Evolutionary conservation across 345 rosid species (phyloP), one percentile per base, ranked within the genome.

Genomic region (Gossypium herbaceum): DNA sequence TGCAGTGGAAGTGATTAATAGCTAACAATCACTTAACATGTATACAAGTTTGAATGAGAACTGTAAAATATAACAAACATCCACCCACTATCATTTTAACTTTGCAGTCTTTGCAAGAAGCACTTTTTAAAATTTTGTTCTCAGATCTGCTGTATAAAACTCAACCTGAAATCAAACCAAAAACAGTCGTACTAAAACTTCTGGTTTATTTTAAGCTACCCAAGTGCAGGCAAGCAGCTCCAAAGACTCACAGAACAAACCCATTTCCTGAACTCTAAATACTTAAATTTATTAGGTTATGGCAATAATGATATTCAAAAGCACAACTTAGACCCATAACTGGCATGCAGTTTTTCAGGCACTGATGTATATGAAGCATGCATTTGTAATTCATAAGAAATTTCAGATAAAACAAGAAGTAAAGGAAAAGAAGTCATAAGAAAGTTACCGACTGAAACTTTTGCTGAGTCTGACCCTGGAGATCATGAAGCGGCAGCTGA

Each of bases 401-500:
- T 17, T 66, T 60, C n/a, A 29, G 10, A 39, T 19, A 55, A 63
- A 47, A 51, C n/a, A 50, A 19, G 54, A 29, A 19, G 68, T 20
- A 8, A 34, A 34, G 24, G 51, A 12, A 77, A 19, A 68, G 51
- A 68, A 73, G 78, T 43, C 47, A 74, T 73, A 54, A 77, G 12
- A 60, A 76, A 34, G 10, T 76, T 84, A 89, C 91, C 85, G 85
- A 80, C 73, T 86, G 92, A 85, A 89, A 86, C 88, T 90, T 92
- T 83, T 86, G 94, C 71, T 89, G 91, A 67, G 85, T 68, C 82
- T 90, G 97, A 72, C 90, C 88, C 74, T 83, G 87, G 83, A 89
- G 79, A 87, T 90, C 95, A 68, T 89, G 92, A 34, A 90, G 84
- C 9, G 90, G 75, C 73, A 89, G 71, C 85, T 86, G 95, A 75